Evolutionary conservation across 23 red algal genomes (phyloP).

Genomic region (Gracilaria domingensis): DNA sequence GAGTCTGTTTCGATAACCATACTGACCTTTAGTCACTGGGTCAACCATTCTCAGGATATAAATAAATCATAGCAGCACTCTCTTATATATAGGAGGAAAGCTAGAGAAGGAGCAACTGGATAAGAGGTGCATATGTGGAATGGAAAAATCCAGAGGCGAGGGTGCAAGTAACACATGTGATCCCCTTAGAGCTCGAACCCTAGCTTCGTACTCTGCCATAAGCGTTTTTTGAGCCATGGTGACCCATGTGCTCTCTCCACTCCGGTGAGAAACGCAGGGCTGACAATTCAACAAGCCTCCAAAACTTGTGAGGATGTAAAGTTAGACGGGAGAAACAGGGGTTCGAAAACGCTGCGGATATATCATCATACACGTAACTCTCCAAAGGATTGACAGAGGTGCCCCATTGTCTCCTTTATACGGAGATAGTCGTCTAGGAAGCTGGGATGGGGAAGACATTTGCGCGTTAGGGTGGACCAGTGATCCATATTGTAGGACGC

Average conservation of each 20-base stretch:
- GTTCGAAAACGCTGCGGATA: slow-evolving; percentile 53
- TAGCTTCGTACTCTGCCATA: slow-evolving; percentile 36
- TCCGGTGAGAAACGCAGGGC: slow-evolving; percentile 11
- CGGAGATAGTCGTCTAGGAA: slow-evolving; percentile 42
- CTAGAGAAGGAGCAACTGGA: slow-evolving; percentile 17
- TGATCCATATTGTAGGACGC: slow-evolving; percentile 22
- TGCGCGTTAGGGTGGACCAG: not conserved
- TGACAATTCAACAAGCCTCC: slow-evolving; percentile 41
- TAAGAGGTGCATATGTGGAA: slow-evolving; percentile 40
- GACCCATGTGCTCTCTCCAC: not conserved
- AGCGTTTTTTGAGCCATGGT: not conserved
- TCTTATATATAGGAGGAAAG: slow-evolving; percentile 11
- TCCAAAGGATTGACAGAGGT: slow-evolving; percentile 33
- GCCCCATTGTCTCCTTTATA: not conserved
- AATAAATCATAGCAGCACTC: slow-evolving; percentile 32
- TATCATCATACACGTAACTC: slow-evolving; percentile 40
- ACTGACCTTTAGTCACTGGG: slow-evolving; percentile 26
- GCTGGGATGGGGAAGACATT: slow-evolving; percentile 46
- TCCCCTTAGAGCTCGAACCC: not conserved
- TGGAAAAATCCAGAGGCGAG: slow-evolving; percentile 57
- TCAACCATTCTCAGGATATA: slow-evolving; percentile 31
- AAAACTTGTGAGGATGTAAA: slow-evolving; percentile 30
- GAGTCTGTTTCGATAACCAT: slow-evolving; percentile 36
- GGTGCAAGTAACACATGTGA: slow-evolving; percentile 15
- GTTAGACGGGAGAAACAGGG: slow-evolving; percentile 45